A percentile compares a stretch with the other conserved stretches of the same genome.
These are phyloP conservation scores for Globisporangium lucens DNA, from an alignment of 352 stramenopile genomes.

Conservation along the genomic window DNA sequence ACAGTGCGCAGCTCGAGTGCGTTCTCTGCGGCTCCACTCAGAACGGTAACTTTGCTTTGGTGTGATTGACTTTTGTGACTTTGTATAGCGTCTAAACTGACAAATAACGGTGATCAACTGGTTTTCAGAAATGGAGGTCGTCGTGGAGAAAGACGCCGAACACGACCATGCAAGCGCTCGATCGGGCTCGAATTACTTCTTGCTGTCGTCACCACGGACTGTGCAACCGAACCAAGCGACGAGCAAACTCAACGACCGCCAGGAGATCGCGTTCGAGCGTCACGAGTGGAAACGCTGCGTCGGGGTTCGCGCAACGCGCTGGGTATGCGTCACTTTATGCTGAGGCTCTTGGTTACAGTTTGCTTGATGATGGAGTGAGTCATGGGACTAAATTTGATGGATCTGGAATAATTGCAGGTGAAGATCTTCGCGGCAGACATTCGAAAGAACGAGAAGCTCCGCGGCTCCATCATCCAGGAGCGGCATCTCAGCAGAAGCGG, in stretches of 20 bases:
- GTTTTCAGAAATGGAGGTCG: constrained; percentile 3
- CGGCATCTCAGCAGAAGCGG: constrained; percentile 21
- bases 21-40: constrained; percentile 46
- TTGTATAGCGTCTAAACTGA: background rate
- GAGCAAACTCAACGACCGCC: constrained; percentile 40
- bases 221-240: constrained; percentile 11
- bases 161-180: constrained; percentile 7
- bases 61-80: background rate
- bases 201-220: constrained; percentile 29
- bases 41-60: constrained; percentile 26
- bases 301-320: constrained; percentile 9
- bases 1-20: constrained; percentile 39
- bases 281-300: constrained; percentile 75
- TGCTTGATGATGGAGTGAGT: background rate
- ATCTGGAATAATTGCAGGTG: constrained; percentile 20
- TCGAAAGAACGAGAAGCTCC: constrained; percentile 25
- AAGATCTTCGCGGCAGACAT: constrained; percentile 29
- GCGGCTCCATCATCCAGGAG: constrained; percentile 32
- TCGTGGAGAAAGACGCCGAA: background rate
- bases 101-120: background rate
- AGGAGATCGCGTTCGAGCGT: constrained; percentile 51
- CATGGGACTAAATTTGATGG: background rate
- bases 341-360: too few relatives aligned
- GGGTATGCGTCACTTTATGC: constrained; percentile 6
- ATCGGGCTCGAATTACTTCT: constrained; percentile 28